Percentiles rank a stretch among this genome's conserved stretches.
Evolutionary conservation across 192 early-diverging fungal genomes (phyloP).

Genomic region (Coemansia sp.): DNA sequence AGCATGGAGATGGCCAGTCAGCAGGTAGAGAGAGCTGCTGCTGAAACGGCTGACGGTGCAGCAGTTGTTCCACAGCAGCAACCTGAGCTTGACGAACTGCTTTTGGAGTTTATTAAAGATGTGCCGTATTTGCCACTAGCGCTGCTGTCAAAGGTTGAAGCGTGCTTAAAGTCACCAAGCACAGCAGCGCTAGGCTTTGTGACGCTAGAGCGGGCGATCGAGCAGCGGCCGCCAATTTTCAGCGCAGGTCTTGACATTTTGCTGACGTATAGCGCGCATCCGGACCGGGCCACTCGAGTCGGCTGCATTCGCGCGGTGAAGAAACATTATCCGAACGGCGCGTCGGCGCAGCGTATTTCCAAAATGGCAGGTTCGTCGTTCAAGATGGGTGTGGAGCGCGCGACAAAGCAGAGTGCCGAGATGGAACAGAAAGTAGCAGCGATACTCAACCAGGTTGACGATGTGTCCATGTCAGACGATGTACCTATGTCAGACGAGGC

Average conservation of each 20-base stretch:
- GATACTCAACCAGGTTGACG: constrained; percentile 1
- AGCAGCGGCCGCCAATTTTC: constrained; percentile 41
- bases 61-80: constrained; percentile 13
- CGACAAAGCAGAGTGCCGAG: not conserved
- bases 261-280: constrained; percentile 40
- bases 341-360: constrained; percentile 2
- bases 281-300: constrained; percentile 32
- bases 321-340: constrained; percentile 28
- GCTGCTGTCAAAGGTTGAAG: constrained; percentile 20
- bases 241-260: constrained; percentile 31
- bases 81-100: constrained; percentile 15
- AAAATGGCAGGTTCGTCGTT: not conserved
- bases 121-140: constrained; percentile 24
- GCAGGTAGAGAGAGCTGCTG: not conserved
- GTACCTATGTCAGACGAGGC: not conserved
- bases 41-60: not conserved
- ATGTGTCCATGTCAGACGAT: constrained; percentile 3
- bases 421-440: not conserved
- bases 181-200: constrained; percentile 33
- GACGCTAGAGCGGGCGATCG: constrained; percentile 45
- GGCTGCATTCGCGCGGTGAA: constrained; percentile 52
- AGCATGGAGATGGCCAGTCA: constrained; percentile 8
- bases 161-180: constrained; percentile 24
- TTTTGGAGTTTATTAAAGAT: constrained; percentile 41
- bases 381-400: not conserved